Conservation (phyloP, 768 basidiomycete species). For the Russula olivacea region DNA sequence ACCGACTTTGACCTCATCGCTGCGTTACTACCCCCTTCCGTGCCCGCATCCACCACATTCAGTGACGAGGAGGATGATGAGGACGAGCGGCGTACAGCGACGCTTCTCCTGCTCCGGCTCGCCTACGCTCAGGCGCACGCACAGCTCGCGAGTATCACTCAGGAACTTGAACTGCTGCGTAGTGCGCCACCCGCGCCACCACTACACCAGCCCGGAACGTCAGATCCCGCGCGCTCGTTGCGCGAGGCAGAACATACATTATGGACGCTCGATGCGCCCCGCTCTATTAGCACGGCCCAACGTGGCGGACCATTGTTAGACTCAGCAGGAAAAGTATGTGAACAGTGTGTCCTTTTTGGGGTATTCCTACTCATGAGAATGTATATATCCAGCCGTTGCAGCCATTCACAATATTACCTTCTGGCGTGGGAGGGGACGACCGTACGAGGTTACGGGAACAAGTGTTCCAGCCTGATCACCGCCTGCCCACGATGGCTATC, state of each 20-base stretch:
- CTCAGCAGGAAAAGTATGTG: conserved; percentile 62
- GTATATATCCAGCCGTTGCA: conserved; percentile 58
- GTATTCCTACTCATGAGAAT: neutral
- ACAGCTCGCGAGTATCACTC: conserved; percentile 59
- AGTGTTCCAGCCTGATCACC: conserved; percentile 80
- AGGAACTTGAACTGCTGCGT: conserved; percentile 66
- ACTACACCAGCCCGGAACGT: conserved; percentile 29
- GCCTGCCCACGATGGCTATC: conserved; percentile 90
- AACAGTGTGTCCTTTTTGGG: conserved; percentile 14
- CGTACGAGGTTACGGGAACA: conserved; percentile 67
- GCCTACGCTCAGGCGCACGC: conserved; percentile 62
- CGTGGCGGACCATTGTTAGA: conserved; percentile 59
- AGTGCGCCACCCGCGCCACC: conserved; percentile 46
- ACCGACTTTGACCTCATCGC: conserved; percentile 56
- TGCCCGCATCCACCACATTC: conserved; percentile 32
- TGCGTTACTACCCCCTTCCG: conserved; percentile 44
- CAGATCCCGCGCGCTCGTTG: conserved; percentile 30
- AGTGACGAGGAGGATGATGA: conserved; percentile 56
- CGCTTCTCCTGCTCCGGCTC: conserved; percentile 66
- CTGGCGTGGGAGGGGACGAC: conserved; percentile 45
- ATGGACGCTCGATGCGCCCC: conserved; percentile 68
- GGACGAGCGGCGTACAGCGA: conserved; percentile 59
- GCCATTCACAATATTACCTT: conserved; percentile 89
- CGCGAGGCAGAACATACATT: conserved; percentile 43
- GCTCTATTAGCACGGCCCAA: conserved; percentile 24